phyloP scores from a whole-genome alignment of 2,329 filamentous ascomycete genomes.

The Fusarium sp. region DNA sequence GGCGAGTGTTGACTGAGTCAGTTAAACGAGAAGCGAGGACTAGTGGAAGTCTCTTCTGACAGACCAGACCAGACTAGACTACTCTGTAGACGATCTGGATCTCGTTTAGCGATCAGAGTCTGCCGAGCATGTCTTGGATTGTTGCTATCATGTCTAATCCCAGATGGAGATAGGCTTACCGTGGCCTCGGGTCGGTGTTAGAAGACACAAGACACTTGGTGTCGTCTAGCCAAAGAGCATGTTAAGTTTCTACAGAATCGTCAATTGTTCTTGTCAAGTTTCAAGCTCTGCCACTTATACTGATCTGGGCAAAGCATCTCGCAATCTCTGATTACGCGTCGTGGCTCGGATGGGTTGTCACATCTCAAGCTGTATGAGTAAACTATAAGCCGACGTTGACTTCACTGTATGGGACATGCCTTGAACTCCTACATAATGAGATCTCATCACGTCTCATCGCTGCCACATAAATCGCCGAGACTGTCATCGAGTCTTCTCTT shows the following conservation, averaged over 20 bases:
- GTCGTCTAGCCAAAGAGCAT: neutral
- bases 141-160: neutral
- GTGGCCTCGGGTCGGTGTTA: too few relatives aligned
- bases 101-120: neutral
- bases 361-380: neutral
- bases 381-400: too few relatives aligned
- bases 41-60: neutral
- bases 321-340: too few relatives aligned
- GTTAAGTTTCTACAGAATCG: neutral
- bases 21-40: neutral
- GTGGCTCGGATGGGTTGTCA: neutral
- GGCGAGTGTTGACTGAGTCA: neutral
- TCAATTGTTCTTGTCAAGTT: neutral
- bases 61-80: too few relatives aligned
- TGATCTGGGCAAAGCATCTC: too few relatives aligned
- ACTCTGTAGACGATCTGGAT: too few relatives aligned
- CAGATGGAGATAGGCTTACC: neutral
- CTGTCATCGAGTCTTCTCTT: neutral
- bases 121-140: neutral
- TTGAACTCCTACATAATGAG: neutral
- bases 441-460: accelerated
- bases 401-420: accelerated
- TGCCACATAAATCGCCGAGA: neutral
- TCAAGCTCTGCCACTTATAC: neutral
- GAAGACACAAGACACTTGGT: neutral